A percentile compares a stretch with the other conserved stretches of the same genome.
phyloP scores from a whole-genome alignment of 306 rosid genomes.

The Coriaria nepalensis region DNA sequence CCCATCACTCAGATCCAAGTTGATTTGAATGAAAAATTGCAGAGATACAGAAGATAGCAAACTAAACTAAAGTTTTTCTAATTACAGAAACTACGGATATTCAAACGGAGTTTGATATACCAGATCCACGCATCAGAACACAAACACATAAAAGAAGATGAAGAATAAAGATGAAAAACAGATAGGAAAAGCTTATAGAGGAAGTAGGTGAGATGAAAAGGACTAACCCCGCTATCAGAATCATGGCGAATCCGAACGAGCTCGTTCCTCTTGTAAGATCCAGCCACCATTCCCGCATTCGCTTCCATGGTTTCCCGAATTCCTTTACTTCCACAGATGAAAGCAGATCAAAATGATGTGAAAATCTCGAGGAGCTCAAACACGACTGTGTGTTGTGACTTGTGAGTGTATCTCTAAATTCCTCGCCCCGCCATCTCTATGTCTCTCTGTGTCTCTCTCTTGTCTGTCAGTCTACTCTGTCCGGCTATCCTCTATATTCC shows the following conservation, averaged over 20 bases:
- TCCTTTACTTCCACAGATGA: constrained; percentile 7
- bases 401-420: constrained; percentile 13
- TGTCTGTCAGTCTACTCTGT: constrained; percentile 8
- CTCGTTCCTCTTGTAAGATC: constrained; percentile 88
- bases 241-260: constrained; percentile 90
- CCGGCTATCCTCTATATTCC: constrained; percentile 6
- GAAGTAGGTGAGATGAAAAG: constrained; percentile 4
- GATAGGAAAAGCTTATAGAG: not conserved
- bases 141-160: not conserved
- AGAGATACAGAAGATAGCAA: not conserved
- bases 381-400: not conserved
- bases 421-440: constrained; percentile 48
- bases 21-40: not conserved
- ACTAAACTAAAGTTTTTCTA: not conserved
- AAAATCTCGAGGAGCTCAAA: not conserved
- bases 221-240: constrained; percentile 77
- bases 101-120: no score
- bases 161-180: not conserved
- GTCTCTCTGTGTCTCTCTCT: not conserved
- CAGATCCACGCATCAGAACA: not conserved
- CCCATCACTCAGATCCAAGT: constrained; percentile 16
- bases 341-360: constrained; percentile 8
- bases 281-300: constrained; percentile 83
- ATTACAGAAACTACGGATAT: no score
- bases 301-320: constrained; percentile 53